Percentiles rank a stretch among this genome's conserved stretches.
phyloP scores from a whole-genome alignment of 139 green algal species.

The Coccomyxa sp. region DNA sequence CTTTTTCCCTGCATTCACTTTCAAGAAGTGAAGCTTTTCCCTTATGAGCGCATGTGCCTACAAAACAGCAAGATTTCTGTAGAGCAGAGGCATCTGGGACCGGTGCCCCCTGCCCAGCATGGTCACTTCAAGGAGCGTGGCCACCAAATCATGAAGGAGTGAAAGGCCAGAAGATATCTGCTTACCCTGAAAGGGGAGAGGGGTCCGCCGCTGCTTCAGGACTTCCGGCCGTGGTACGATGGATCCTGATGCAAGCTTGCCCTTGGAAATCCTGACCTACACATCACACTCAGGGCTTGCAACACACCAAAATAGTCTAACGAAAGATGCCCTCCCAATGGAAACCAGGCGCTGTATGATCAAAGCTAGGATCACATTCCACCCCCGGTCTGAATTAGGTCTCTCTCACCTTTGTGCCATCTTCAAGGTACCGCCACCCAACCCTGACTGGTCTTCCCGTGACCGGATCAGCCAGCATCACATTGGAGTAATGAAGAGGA shows the following conservation, averaged over 20 bases:
- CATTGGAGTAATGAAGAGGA: constrained; percentile 77
- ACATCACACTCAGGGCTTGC: background rate
- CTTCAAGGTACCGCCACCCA: constrained; percentile 54
- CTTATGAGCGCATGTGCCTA: too few species aligned
- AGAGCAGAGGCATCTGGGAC: too few species aligned
- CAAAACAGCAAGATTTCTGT: too few species aligned
- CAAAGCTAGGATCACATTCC: too few species aligned
- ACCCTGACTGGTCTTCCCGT: constrained; percentile 54
- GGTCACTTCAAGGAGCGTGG: too few species aligned
- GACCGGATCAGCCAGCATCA: constrained; percentile 68
- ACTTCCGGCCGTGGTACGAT: constrained; percentile 59
- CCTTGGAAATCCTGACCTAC: constrained; percentile 47
- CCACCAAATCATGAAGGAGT: too few species aligned
- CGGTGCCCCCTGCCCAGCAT: too few species aligned
- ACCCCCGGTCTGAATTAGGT: too few species aligned
- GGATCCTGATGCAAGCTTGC: constrained; percentile 40
- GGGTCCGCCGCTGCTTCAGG: constrained; percentile 36
- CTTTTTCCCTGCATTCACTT: background rate
- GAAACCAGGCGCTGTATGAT: too few species aligned
- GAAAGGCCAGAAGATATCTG: too few species aligned
- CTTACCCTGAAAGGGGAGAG: constrained; percentile 7
- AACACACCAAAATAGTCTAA: background rate
- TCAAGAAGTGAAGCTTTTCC: too few species aligned
- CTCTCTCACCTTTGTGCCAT: constrained; percentile 69
- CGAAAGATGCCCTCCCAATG: too few species aligned